Base-by-base conservation (phyloP, 305 asterid species). In the Fraxinus dipetala region DNA sequence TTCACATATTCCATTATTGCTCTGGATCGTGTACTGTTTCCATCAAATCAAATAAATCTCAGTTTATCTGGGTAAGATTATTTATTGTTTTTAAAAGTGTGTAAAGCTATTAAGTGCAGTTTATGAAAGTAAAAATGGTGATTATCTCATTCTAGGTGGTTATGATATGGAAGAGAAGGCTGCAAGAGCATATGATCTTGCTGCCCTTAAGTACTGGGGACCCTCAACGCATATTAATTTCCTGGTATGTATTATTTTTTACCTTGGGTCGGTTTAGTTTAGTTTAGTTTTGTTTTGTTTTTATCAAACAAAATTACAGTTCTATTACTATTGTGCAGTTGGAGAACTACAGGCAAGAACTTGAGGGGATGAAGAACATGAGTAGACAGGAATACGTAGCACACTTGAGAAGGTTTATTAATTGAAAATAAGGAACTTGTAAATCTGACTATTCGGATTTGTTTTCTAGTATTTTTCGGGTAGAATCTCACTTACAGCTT, bases 321-420 rank as follows among this genome's bases (percentile, higher is more conserved):
- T 16, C 10, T 65, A 11, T 18, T 38, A 24, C 67, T 48, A 4
- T 78, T 76, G 63, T 75, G 22, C 88, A 95, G 98, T 82, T 92
- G 74, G 97, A 95, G 75, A 91, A 92, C 77, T 95, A 95, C 86
- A 93, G 89, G 14, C 93, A 90, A 83, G 95, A 95, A 81, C 94
- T 95, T 0, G 97, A 92, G 83, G 96, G 87, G 5, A 95, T 95
- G 98, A 92, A 91, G 87, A 92, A 90, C 87, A 92, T 95, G 98
- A 95, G 86, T 61, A 85, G 98, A 61, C 98, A 93, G 75, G 98
- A 95, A 86, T 91, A 88, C n/a, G 97, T 95, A 30, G 98, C 98
- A 0, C 98, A 93, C 83, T 80, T 95, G 81, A 89, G 98, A 84
- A 93, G 98, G 98, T 95, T 30, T 75, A 26, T 8, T 20, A 28